These are phyloP conservation scores for Aspergillus avenaceus DNA, from an alignment of 495 filamentous ascomycete species.

Conservation along the genomic window DNA sequence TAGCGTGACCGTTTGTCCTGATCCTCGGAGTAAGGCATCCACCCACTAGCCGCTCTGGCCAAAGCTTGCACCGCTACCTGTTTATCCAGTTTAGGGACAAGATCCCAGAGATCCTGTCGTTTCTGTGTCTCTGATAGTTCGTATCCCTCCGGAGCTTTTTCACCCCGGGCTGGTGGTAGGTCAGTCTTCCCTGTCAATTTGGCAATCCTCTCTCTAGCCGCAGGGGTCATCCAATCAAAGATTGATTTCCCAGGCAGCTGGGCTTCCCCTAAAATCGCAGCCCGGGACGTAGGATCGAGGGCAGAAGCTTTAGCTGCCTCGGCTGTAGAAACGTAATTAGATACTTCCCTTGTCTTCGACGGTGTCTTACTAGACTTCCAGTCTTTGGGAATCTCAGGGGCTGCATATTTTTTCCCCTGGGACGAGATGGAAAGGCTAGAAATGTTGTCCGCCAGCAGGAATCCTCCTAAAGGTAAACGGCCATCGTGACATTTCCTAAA, in stretches of 20 bases:
- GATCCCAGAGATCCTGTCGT: constrained; percentile 53
- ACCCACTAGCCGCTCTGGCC: constrained; percentile 64
- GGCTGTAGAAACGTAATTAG: constrained; percentile 61
- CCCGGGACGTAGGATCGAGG: constrained; percentile 75
- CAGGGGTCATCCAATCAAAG: constrained; percentile 86
- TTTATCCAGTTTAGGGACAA: constrained; percentile 72
- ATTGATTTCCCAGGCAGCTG: constrained; percentile 88
- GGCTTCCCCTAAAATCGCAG: constrained; percentile 76
- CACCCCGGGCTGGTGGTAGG: constrained; percentile 72
- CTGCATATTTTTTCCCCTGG: constrained; percentile 61
- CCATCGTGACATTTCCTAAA: constrained; percentile 86
- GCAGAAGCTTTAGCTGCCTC: constrained; percentile 71
- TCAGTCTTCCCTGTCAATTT: constrained; percentile 69
- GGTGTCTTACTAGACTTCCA: constrained; percentile 70
- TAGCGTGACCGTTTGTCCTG: constrained; percentile 74
- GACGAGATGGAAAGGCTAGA: constrained; percentile 45
- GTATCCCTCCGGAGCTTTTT: constrained; percentile 63
- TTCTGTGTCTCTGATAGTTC: constrained; percentile 55
- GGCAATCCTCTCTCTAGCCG: constrained; percentile 72
- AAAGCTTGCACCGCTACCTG: constrained; percentile 71
- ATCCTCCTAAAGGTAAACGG: constrained; percentile 79
- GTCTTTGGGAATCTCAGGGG: constrained; percentile 68
- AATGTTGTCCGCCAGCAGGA: constrained; percentile 66
- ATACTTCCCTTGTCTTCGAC: constrained; percentile 24
- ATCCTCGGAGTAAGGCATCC: constrained; percentile 86